Base-by-base conservation (phyloP, 208 protist species). In the Wallacemonas rigidus region DNA sequence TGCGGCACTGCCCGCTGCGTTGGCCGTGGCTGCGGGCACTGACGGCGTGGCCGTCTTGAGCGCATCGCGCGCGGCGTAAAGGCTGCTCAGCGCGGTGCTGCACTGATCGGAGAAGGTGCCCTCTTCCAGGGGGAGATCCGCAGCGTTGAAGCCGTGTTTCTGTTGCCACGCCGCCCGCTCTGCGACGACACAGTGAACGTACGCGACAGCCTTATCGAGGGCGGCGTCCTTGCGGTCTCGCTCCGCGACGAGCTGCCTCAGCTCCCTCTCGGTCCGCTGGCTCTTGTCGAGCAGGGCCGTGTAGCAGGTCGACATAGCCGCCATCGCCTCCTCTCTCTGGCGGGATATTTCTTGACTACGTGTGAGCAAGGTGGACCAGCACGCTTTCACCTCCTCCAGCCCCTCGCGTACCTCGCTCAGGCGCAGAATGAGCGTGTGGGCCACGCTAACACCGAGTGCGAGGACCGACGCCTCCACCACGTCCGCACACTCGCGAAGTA, bases 101-200 rank as follows among this genome's bases (percentile, higher is more conserved):
- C 77, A 78, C 50, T 76, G 60, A 15, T 86, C 79, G 9, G 83
- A 60, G 73, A 90, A 89, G 48, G 64, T 76, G 36, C 38, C 50
- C 38, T 84, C 81, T 14, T 86, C 77, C 1, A 85, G 56, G 0
- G 90, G 90, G 71, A 90, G 87, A n/a, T 84, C 68, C 35, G 74
- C 75, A 12, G 67, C 72, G 69, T 95, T 92, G 75, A 85, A 75
- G 15, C 86, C 80, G 58, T 84, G 70, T 69, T 74, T 36, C 68
- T 88, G 77, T 77, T 95, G 88, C 88, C 88, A 93, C 50, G 74
- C 51, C 0, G 81, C 77, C 55, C 88, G 83, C 72, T 95, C 90
- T 11, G 86, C 80, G 14, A 95, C 50, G 2, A 93, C 82, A n/a
- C 75, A 67, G 55, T 90, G 81, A 3, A 95, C 81, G 75, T 95